Conservation (phyloP, 2,329 filamentous ascomycete genomes). For the Fusarium illudens region DNA sequence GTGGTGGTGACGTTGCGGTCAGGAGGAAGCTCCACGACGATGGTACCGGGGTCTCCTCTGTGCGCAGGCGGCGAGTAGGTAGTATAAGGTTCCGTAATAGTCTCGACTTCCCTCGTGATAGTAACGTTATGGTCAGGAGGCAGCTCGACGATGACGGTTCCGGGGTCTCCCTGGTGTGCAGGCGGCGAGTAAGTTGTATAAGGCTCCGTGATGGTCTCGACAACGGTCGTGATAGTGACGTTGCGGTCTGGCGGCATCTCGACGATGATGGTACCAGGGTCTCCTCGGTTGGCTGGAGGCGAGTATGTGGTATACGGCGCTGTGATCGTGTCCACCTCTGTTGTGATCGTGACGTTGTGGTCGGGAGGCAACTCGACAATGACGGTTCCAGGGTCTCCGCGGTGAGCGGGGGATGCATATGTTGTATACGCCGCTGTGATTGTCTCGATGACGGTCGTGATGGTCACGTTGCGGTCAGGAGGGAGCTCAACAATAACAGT, state of each 20-base stretch:
- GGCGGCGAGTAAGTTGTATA: constrained; percentile 11
- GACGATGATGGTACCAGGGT: constrained; percentile 15
- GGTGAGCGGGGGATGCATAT: not conserved
- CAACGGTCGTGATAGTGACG: constrained; percentile 3
- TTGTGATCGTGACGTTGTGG: constrained; percentile 2
- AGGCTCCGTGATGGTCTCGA: not conserved
- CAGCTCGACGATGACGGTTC: constrained; percentile 7
- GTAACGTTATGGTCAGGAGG: constrained; percentile 4
- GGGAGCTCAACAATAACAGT: not conserved
- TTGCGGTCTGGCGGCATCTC: constrained; percentile 4
- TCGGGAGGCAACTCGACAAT: not conserved
- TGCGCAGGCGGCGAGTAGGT: not conserved
- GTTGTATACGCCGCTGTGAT: constrained; percentile 7
- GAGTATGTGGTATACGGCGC: constrained; percentile 1
- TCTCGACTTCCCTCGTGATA: not conserved
- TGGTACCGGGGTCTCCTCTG: constrained; percentile 15
- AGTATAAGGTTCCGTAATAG: constrained; percentile 4
- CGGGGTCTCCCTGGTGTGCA: constrained; percentile 3
- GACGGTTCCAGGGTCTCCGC: not conserved
- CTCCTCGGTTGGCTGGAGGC: not conserved
- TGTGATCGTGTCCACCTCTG: not conserved
- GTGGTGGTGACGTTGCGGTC: constrained; percentile 10
- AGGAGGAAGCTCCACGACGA: constrained; percentile 14
- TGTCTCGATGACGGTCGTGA: constrained; percentile 9
- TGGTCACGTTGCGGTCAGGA: not conserved